Base-by-base conservation (phyloP, 2,329 filamentous ascomycete genomes). In the Apiospora pterosperma region DNA sequence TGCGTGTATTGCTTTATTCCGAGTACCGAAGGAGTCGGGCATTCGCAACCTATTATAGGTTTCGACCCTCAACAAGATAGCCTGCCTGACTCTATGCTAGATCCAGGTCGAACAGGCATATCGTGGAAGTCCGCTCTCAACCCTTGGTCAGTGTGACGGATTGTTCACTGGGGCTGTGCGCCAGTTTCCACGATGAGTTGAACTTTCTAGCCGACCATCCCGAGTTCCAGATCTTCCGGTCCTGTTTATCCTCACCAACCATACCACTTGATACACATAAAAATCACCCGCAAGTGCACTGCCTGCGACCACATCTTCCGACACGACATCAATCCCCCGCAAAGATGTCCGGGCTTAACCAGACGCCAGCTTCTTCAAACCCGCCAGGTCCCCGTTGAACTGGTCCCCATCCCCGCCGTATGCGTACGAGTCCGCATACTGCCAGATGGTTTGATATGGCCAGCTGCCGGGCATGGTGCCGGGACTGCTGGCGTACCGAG, bases 361-460 rank as follows among this genome's bases (percentile, higher is more conserved):
- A 41, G 31, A 64, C 23, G 72, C 71, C 11, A 74, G 55, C 63
- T 68, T 69, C 34, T 66, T 62, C 36, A 74, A 64, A 1, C 60
- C 66, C 8, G 67, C 63, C 63, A 69, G 67, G 16, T 74, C 71
- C 0, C 84, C 84, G 69, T 85, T 86, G 68, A 85, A 86, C 8
- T 78, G 71, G 67, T 86, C 82, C 14, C 80, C 82, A 67, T 86
- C 82, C 0, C 84, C 84, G n/a, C 83, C 82, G 70, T 81, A 84
- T 14, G 72, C 67, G 66, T 84, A 84, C 5, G 71, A 72, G 66
- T 84, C 80, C 34, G 76, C 74, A 69, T 84, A 81, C 76, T 86
- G 84, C 84, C 85, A 87, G 69, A 87, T 81, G 10, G 82, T 84
- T 71, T 85, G 79, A 69, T 75, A 81, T 2, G 77, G 70, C 84